Conservation (phyloP, 805 yeast genomes). For the Saccharomycopsis synnaedendra region DNA sequence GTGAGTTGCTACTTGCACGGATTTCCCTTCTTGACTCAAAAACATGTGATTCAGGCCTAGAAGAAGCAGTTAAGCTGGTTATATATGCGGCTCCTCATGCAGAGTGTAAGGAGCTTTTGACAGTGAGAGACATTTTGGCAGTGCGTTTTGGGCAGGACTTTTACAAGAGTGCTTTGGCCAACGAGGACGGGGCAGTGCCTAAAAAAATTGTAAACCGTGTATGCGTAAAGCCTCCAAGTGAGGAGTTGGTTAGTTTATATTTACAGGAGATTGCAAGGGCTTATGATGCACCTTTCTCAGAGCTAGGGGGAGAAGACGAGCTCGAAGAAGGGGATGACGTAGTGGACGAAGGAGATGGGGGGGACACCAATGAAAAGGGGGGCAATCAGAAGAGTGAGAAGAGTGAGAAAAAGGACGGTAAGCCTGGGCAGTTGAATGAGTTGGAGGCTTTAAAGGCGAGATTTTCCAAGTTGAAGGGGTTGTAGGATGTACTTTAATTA, state of each 20-base stretch:
- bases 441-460: constrained; percentile 58
- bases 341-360: constrained; percentile 25
- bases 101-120: constrained; percentile 61
- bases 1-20: constrained; percentile 72
- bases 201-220: constrained; percentile 56
- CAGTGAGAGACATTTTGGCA: constrained; percentile 49
- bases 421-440: constrained; percentile 24
- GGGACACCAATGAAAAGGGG: background rate
- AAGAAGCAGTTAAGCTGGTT: constrained; percentile 64
- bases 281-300: constrained; percentile 65
- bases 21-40: constrained; percentile 36
- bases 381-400: background rate
- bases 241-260: constrained; percentile 55
- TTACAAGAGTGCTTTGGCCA: constrained; percentile 40
- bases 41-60: constrained; percentile 45
- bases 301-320: constrained; percentile 26
- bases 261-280: constrained; percentile 73
- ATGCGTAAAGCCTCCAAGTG: constrained; percentile 53
- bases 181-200: constrained; percentile 44
- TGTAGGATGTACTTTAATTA: background rate
- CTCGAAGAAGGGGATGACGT: constrained; percentile 18
- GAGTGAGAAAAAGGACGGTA: background rate
- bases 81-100: constrained; percentile 61
- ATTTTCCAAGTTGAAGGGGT: constrained; percentile 59
- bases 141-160: constrained; percentile 62